Evolutionary conservation across 805 yeast genomes (phyloP), one percentile per base, ranked within the genome.

Genomic region (Cyberlindnera mycetangii): DNA sequence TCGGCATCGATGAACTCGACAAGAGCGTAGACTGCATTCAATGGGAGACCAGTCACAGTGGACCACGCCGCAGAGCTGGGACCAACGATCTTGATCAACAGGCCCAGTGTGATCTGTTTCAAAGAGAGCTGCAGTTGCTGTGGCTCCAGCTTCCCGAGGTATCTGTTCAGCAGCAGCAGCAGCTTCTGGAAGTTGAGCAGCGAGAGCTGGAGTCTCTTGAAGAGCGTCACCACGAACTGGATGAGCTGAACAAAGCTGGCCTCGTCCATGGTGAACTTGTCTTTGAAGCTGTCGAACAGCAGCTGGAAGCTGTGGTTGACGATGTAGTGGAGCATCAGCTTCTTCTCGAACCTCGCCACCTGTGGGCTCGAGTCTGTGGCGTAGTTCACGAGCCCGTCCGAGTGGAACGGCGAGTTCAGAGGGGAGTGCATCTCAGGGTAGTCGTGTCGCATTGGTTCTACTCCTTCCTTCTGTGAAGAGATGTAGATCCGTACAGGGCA

Each of bases 401-500:
- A 37, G 17, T 42, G 48, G 45, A 45, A 49, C 8, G 52, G 52
- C 6, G 52, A 49, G 37, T 49, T 45, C 32, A 49, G 43, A 7
- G 53, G 53, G 17, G 53, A 49, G 38, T 44, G 47, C 50, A 49
- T 49, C 19, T 49, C 53, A 34, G 41, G 32, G 32, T 42, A 42
- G n/a, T 28, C 43, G 43, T 45, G 18, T 27, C 42, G 34, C 49
- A 45, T 45, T 7, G 19, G 15, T 30, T 41, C 30, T 27, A 30
- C 37, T 27, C 30, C 30, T 19, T 41, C 32, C 22, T 16, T 25
- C 35, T 28, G 30, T 32, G 32, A 25, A 32, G 36, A 22, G 25
- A 22, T 22, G 10, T 22, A 12, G 28, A 5, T 25, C 12, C 14
- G 5, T 5, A 7, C n/a, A 5, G 28, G 7, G 28, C 28, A 12